Evolutionary conservation across 352 stramenopile species (phyloP).

Genomic region (Phytophthora sojae): DNA sequence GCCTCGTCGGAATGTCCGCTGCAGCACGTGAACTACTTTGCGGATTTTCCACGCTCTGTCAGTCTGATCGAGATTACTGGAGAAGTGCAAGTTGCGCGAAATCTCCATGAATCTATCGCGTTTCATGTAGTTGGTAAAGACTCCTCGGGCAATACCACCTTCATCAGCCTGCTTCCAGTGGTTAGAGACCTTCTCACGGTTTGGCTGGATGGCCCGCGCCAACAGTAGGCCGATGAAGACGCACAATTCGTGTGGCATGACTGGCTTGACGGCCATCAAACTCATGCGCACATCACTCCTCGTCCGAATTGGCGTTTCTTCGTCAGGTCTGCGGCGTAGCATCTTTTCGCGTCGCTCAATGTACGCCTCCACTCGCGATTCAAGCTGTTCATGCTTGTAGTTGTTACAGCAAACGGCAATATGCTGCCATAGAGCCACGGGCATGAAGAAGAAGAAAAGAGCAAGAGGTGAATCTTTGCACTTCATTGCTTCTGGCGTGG

Average conservation of each 20-base stretch:
- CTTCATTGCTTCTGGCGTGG: slow-evolving; percentile 7
- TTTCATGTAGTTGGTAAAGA: background rate
- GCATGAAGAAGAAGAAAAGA: slow-evolving; percentile 12
- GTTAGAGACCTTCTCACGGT: slow-evolving; percentile 1
- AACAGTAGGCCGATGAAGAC: background rate
- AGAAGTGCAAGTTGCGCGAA: slow-evolving; percentile 9
- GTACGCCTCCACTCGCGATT: background rate
- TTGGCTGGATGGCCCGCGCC: background rate
- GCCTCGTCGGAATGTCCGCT: background rate
- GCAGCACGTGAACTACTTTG: slow-evolving; percentile 2
- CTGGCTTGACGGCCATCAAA: background rate
- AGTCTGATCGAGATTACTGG: slow-evolving; percentile 1
- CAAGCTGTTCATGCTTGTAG: slow-evolving; percentile 3
- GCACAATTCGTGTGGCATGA: slow-evolving; percentile 1
- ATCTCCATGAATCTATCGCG: slow-evolving; percentile 7
- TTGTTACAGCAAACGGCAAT: slow-evolving; percentile 11
- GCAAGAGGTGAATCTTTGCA: background rate
- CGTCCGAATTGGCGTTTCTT: background rate
- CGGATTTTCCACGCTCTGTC: slow-evolving; percentile 7
- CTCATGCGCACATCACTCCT: background rate
- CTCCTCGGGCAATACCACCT: background rate
- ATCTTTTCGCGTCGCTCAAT: background rate
- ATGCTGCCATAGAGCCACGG: slow-evolving; percentile 12
- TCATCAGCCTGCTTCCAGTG: slow-evolving; percentile 3
- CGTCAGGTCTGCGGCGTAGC: background rate